Evolutionary conservation across 768 basidiomycete species (phyloP).

Genomic region (Boletellus sp.): DNA sequence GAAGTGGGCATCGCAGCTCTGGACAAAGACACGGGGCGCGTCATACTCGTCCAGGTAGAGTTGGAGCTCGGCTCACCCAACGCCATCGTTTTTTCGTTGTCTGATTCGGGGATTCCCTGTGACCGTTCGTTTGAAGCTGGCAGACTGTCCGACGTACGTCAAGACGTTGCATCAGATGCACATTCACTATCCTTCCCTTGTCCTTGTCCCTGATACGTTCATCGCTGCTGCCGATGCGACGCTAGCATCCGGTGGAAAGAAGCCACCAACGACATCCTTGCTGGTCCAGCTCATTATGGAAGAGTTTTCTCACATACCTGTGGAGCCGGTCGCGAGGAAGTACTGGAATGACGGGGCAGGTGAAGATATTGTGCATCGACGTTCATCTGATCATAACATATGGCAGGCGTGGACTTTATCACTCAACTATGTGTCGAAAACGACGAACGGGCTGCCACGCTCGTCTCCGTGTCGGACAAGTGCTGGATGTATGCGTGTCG

Average conservation of each 20-base stretch:
- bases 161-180: conserved; percentile 87
- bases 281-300: conserved; percentile 71
- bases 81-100: neutral
- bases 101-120: neutral
- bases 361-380: conserved; percentile 22
- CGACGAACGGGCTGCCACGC: conserved; percentile 74
- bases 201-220: conserved; percentile 84
- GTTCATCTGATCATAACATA: neutral
- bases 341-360: conserved; percentile 87
- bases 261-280: conserved; percentile 48
- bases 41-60: conserved; percentile 74
- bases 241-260: conserved; percentile 42
- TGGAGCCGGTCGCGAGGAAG: conserved; percentile 71
- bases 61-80: neutral
- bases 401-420: conserved; percentile 71
- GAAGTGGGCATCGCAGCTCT: conserved; percentile 88
- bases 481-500: conserved; percentile 38
- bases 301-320: conserved; percentile 62
- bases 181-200: conserved; percentile 61
- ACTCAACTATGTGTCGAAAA: conserved; percentile 75
- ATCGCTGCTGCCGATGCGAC: conserved; percentile 54
- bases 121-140: conserved; percentile 45
- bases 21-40: conserved; percentile 73
- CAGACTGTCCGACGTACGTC: conserved; percentile 85
- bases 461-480: conserved; percentile 81